Base-by-base conservation (phyloP, 352 stramenopile genomes). In the Phytophthora capsici region DNA sequence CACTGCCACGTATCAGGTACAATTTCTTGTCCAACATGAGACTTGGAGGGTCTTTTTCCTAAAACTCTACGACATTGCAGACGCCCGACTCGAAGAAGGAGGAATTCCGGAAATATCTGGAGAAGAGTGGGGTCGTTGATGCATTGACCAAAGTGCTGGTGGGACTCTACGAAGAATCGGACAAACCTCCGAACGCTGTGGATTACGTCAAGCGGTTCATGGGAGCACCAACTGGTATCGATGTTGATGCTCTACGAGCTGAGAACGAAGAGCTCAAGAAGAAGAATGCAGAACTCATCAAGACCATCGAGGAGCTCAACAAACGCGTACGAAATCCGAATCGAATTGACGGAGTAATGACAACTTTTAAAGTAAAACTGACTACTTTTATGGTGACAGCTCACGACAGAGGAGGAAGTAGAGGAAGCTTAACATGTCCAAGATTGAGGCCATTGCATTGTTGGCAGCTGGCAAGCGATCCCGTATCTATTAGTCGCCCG, bases 151-250 rank as follows among this genome's bases (percentile, higher is more conserved):
- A 98, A 68, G 93, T 98, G 17, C 77, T 99, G 16, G 95, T 99
- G 43, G 95, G 94, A 3, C 82, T 99, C 19, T 99, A 99, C 73
- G 95, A 99, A 75, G 97, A 99, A 75, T 82, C 85, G 9, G 93
- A 99, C 58, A 93, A 97, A 36, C 97, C 97, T 6, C 57, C 83
- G n/a, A 98, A 99, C 73, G 95, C 97, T 1, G 93, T 99, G 25
- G 97, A 99, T 60, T 99, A 99, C 73, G 92, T 99, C 72, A 98
- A 98, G 81, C 85, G 85, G 49, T 98, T 98, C 82, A 93, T 99
- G 79, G 95, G 95, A 10, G 92, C 91, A 16, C 90, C 93, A 16
- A 96, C 91, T 12, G 91, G 88, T 25, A 79, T 97, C 48, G 94
- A 98, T 68, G 84, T 97, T 28, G 90, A 97, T n/a, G 81, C 88